Base-by-base conservation (phyloP, 2,329 filamentous ascomycete genomes). In the Apiospora koreana region DNA sequence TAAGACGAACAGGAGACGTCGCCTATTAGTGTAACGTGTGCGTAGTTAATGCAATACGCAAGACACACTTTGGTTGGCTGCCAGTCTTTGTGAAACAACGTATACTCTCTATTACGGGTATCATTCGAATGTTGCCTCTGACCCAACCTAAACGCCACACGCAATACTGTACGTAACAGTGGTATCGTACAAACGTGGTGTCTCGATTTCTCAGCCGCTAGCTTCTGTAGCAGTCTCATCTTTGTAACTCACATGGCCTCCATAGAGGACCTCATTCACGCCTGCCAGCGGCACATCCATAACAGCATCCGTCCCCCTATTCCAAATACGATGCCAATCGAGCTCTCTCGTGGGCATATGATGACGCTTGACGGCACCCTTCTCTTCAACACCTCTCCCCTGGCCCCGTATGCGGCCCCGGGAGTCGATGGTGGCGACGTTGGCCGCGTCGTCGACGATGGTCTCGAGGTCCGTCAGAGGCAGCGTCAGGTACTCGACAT, bases 251-350 rank as follows among this genome's bases (percentile, higher is more conserved):
- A 28, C 38, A 42, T 31, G 66, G 68, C 89, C 87, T 0, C 94
- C 95, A 81, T 98, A 99, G 28, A 99, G 80, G 43, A 99, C 91
- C 83, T 99, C 95, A 78, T 95, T 98, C 1, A 98, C 95, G 0
- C 95, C 96, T 12, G 94, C 95, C 74, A 98, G 88, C 9, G 96
- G 96, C 66, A 99, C 92, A 83, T 99, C 96, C 93, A 99, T 93
- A 9, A 98, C 96, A 1, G 94, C 96, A 85, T 99, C 96, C 0
- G 96, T 99, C 23, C 96, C 94, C 76, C 93, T 91, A 77, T 91
- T 94, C 96, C 96, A 99, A 23, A 97, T 86, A 71, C 86, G 87
- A 77, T 87, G 91, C 95, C 96, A 98, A 77, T 94, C 88, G 73
- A 87, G 75, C 70, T 75, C 75, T 35, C 69, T 73, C 9, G 77